phyloP scores from a whole-genome alignment of 2,329 filamentous ascomycete genomes.

The Colletotrichum nymphaeae region DNA sequence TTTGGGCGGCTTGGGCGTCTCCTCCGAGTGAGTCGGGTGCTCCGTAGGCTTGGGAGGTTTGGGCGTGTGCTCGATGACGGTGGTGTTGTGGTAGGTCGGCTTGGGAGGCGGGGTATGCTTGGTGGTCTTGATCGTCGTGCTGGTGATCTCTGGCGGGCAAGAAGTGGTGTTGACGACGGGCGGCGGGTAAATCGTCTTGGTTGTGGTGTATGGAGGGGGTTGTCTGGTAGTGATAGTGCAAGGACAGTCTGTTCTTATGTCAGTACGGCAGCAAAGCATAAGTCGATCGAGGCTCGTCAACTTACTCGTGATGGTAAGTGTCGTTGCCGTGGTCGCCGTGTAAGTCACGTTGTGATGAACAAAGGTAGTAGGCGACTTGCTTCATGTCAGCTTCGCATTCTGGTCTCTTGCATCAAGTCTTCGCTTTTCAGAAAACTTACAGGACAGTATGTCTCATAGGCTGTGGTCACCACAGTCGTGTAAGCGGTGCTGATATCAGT shows the following conservation, averaged over 20 bases:
- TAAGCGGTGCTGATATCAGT: slow-evolving; percentile 38
- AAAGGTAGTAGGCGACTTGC: slow-evolving; percentile 50
- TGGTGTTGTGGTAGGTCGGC: slow-evolving; percentile 33
- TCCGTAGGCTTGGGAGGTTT: slow-evolving; percentile 21
- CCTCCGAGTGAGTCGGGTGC: neutral
- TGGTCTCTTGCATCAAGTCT: neutral
- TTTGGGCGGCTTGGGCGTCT: slow-evolving; percentile 18
- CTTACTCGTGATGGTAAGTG: slow-evolving; percentile 58
- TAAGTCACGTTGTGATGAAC: slow-evolving; percentile 55
- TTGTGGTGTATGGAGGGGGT: slow-evolving; percentile 45
- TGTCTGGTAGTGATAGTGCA: slow-evolving; percentile 53
- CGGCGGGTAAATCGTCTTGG: slow-evolving; percentile 38
- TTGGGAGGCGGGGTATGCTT: slow-evolving; percentile 25
- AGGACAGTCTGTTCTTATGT: slow-evolving; percentile 55
- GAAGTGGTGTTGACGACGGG: slow-evolving; percentile 29
- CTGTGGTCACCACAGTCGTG: slow-evolving; percentile 51
- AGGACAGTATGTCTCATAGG: slow-evolving; percentile 57
- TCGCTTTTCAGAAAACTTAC: slow-evolving; percentile 42
- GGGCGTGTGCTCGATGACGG: slow-evolving; percentile 23
- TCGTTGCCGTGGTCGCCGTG: slow-evolving; percentile 54
- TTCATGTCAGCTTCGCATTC: neutral
- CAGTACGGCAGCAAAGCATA: slow-evolving; percentile 36
- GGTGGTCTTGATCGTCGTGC: slow-evolving; percentile 26
- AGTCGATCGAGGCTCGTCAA: neutral
- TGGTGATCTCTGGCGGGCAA: slow-evolving; percentile 27